Evolutionary conservation across 345 rosid genomes (phyloP).

Genomic region (Moricandia arvensis): DNA sequence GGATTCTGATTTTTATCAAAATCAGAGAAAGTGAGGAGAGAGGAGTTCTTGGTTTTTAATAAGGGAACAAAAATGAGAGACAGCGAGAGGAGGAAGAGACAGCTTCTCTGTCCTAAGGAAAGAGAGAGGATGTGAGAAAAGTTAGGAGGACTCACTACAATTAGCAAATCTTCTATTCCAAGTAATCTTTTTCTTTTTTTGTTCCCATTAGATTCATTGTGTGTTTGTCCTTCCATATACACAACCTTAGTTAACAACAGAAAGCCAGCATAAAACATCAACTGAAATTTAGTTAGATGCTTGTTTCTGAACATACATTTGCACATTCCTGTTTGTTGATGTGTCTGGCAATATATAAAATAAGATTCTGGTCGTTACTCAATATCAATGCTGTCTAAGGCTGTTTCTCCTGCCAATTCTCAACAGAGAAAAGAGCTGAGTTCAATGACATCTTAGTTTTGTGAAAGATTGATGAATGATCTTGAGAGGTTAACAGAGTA

Average conservation of each 20-base stretch:
- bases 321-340: background rate
- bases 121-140: slow-evolving; percentile 34
- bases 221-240: background rate
- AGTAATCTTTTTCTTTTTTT: background rate
- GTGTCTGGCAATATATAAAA: background rate
- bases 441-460: background rate
- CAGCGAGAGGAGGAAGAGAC: background rate
- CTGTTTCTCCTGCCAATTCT: background rate
- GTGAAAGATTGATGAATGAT: background rate
- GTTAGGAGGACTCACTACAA: slow-evolving; percentile 22
- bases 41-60: background rate
- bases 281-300: background rate
- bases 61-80: slow-evolving; percentile 4
- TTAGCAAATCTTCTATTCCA: slow-evolving; percentile 25
- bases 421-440: background rate
- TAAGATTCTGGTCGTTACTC: background rate
- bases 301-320: slow-evolving; percentile 3
- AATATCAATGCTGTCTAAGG: background rate
- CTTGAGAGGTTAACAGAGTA: background rate
- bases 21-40: background rate
- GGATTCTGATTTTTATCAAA: background rate
- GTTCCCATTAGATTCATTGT: background rate
- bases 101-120: background rate
- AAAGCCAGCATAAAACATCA: background rate
- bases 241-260: background rate